Base-by-base conservation (phyloP, 2,329 filamentous ascomycete species). In the Trichoderma koningiopsis region DNA sequence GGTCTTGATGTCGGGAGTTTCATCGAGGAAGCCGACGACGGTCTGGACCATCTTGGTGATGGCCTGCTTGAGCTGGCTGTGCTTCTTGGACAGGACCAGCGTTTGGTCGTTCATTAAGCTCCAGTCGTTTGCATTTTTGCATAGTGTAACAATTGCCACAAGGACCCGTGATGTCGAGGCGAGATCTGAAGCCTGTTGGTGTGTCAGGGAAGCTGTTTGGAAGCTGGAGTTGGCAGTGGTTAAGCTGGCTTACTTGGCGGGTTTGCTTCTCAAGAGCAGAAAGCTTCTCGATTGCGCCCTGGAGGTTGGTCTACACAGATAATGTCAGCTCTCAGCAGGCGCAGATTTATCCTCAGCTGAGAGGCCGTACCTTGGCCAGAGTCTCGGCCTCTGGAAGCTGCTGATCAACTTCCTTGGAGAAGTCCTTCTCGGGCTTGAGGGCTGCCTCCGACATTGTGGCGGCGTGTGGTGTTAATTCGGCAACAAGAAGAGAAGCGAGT, bases 41-140 rank as follows among this genome's bases (percentile, higher is more conserved):
- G 91, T 91, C 85, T 99, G 96, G 71, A 99, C 94, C 96, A 99
- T 99, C 85, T 95, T 96, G 76, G 96, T 98, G 77, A 94, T 96
- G 77, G 96, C 96, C 83, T 98, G 96, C 83, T 99, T 99, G 79
- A 99, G 94, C 85, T 99, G 96, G 76, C 94, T 93, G 92, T 99
- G 96, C 86, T 99, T 99, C 90, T 99, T 99, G 73, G 96, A 98
- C 69, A 99, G 87, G 73, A 97, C 87, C 76, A 97, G 87, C 72
- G 97, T 93, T 83, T 99, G 96, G 83, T 99, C 96, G 80, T 97
- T 98, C 83, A 99, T 88, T 77, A 97, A 84, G 80, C 89, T 90
- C 96, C 96, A 99, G 81, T 99, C 94, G 74, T 91, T 91, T 24
- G 92, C 90, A 81, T 97, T 87, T 83, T 97, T 98, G 85, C 93